A percentile compares a stretch with the other conserved stretches of the same genome.
These are phyloP conservation scores for Fusarium sp. DNA, from an alignment of 2,329 filamentous ascomycete species.

Conservation along the genomic window DNA sequence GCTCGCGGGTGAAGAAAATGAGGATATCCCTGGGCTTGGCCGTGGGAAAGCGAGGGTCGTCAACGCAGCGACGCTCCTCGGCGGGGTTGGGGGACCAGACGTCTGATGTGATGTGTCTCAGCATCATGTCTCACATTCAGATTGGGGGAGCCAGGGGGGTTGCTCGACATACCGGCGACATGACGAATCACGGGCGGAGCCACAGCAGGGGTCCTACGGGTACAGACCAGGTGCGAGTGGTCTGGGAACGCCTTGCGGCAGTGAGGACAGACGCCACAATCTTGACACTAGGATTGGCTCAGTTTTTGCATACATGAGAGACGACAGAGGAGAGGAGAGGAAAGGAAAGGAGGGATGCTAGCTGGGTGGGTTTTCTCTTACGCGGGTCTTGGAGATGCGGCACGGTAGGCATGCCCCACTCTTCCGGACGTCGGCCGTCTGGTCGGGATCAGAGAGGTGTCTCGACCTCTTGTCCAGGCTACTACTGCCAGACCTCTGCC, in stretches of 20 bases:
- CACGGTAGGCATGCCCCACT: conserved; percentile 62
- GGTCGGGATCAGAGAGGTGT: conserved; percentile 54
- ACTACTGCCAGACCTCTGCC: conserved; percentile 49
- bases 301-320: conserved; percentile 41
- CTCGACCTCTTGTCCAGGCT: conserved; percentile 51
- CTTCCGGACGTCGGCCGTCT: conserved; percentile 63
- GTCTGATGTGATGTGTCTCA: conserved; percentile 48
- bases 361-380: conserved; percentile 51
- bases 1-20: conserved; percentile 51
- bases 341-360: conserved; percentile 16
- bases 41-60: conserved; percentile 51
- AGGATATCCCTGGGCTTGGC: conserved; percentile 52
- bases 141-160: conserved; percentile 20
- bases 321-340: conserved; percentile 9
- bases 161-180: conserved; percentile 51
- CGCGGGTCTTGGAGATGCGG: conserved; percentile 60
- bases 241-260: conserved; percentile 56
- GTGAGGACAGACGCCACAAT: conserved; percentile 56
- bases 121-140: conserved; percentile 39
- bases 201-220: conserved; percentile 51
- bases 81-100: conserved; percentile 52
- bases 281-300: conserved; percentile 51
- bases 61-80: conserved; percentile 50
- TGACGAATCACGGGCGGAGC: conserved; percentile 54
- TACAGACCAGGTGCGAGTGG: conserved; percentile 55